Conservation (phyloP, 2,329 filamentous ascomycete species). For the Calonectria honghensis region DNA sequence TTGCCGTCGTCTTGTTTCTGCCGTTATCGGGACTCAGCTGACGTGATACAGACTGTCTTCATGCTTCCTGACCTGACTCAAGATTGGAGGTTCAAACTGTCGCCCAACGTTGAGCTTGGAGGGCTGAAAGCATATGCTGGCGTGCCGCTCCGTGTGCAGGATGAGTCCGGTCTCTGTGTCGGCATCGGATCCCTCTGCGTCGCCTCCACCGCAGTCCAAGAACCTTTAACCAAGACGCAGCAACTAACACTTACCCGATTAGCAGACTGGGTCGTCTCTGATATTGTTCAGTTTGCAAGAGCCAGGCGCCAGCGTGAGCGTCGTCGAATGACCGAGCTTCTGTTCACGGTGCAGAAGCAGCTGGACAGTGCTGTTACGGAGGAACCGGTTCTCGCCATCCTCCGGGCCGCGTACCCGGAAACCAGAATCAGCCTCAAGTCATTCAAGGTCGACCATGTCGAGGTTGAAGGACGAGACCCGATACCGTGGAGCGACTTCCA, state of each 20-base stretch:
- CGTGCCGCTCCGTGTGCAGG: slow-evolving; percentile 62
- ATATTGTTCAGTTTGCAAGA: slow-evolving; percentile 63
- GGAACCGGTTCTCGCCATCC: slow-evolving; percentile 53
- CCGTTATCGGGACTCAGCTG: background rate
- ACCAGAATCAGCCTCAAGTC: slow-evolving; percentile 56
- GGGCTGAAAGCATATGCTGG: slow-evolving; percentile 65
- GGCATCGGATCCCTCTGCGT: slow-evolving; percentile 66
- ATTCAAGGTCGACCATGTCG: slow-evolving; percentile 50
- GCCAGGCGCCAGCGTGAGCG: slow-evolving; percentile 63
- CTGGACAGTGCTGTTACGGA: slow-evolving; percentile 46
- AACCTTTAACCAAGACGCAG: slow-evolving; percentile 56
- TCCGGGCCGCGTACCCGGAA: slow-evolving; percentile 59
- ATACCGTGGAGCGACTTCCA: slow-evolving; percentile 57
- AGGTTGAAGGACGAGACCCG: slow-evolving; percentile 52
- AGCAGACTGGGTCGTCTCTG: slow-evolving; percentile 61
- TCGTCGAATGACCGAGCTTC: slow-evolving; percentile 60
- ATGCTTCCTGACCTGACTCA: slow-evolving; percentile 63
- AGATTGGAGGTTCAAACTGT: slow-evolving; percentile 66
- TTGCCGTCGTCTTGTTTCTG: background rate
- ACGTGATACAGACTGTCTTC: slow-evolving; percentile 59
- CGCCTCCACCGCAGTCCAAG: slow-evolving; percentile 59
- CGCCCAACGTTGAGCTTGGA: slow-evolving; percentile 63
- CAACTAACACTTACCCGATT: slow-evolving; percentile 54
- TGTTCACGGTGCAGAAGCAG: slow-evolving; percentile 53
- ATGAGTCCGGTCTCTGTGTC: slow-evolving; percentile 62